These are phyloP conservation scores for Tolypocladium capitatum DNA, from an alignment of 2,329 filamentous ascomycete species.

Conservation along the genomic window DNA sequence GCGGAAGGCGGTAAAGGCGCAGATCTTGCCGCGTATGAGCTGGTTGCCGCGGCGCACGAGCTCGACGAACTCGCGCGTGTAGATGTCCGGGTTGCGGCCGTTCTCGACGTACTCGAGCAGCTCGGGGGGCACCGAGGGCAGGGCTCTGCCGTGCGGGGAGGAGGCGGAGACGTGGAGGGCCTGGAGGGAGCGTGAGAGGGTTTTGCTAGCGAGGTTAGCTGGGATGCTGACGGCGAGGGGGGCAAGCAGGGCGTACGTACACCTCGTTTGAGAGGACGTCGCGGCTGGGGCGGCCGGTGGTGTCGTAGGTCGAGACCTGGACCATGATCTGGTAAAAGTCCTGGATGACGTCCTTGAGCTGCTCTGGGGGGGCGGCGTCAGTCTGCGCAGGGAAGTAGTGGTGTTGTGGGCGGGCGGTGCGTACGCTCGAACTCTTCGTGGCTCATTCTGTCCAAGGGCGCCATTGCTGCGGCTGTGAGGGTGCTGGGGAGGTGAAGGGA, in stretches of 20 bases:
- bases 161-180: slow-evolving; percentile 26
- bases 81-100: slow-evolving; percentile 61
- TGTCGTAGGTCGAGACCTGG: slow-evolving; percentile 48
- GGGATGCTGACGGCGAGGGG: background rate
- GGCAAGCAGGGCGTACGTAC: slow-evolving; percentile 12
- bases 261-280: slow-evolving; percentile 44
- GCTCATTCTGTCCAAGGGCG: slow-evolving; percentile 25
- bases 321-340: slow-evolving; percentile 52
- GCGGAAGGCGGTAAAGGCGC: slow-evolving; percentile 46
- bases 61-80: slow-evolving; percentile 62
- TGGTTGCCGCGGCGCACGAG: slow-evolving; percentile 53
- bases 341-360: slow-evolving; percentile 49
- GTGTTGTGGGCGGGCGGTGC: slow-evolving; percentile 1
- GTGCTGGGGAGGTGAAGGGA: background rate
- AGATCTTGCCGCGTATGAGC: slow-evolving; percentile 50
- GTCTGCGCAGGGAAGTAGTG: background rate
- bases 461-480: slow-evolving; percentile 22
- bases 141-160: slow-evolving; percentile 18
- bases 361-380: slow-evolving; percentile 25
- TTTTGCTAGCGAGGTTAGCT: slow-evolving; percentile 16
- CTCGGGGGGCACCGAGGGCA: slow-evolving; percentile 46
- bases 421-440: slow-evolving; percentile 27
- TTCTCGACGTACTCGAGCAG: slow-evolving; percentile 57
- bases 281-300: slow-evolving; percentile 32
- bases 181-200: slow-evolving; percentile 25